A percentile compares a stretch with the other conserved stretches of the same genome.
Evolutionary conservation across 2,329 filamentous ascomycete species (phyloP).

Genomic region (Botrytis deweyae): DNA sequence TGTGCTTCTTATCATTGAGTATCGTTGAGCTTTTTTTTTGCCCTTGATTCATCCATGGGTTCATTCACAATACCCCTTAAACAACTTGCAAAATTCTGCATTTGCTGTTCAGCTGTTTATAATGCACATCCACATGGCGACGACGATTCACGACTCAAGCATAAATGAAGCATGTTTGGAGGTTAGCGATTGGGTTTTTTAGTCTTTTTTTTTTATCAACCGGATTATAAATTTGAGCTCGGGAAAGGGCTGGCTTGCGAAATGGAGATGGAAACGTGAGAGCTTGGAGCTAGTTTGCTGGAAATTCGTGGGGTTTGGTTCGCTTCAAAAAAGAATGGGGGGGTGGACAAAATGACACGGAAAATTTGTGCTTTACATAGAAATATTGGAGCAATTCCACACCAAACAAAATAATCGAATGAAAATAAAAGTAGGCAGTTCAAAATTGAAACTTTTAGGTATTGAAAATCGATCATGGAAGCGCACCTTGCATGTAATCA

Average conservation of each 20-base stretch:
- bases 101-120: slow-evolving; percentile 20
- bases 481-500: slow-evolving; percentile 3
- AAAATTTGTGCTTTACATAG: slow-evolving; percentile 9
- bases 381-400: slow-evolving; percentile 16
- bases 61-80: slow-evolving; percentile 8
- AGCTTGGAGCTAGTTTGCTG: slow-evolving; percentile 7
- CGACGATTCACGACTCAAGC: slow-evolving; percentile 25
- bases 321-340: slow-evolving; percentile 18
- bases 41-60: neutral
- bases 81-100: slow-evolving; percentile 12
- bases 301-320: slow-evolving; percentile 9
- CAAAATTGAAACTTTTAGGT: neutral
- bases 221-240: neutral
- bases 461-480: slow-evolving; percentile 6
- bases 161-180: slow-evolving; percentile 33
- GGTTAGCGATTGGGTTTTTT: slow-evolving; percentile 33
- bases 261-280: neutral
- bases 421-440: neutral
- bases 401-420: slow-evolving; percentile 13
- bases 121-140: slow-evolving; percentile 21
- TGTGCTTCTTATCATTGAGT: slow-evolving; percentile 4
- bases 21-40: slow-evolving; percentile 8
- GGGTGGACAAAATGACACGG: slow-evolving; percentile 10
- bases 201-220: slow-evolving; percentile 19
- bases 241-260: neutral